Percentiles rank a stretch among this genome's conserved stretches.
These are phyloP conservation scores for Saccharomyces hybrid DNA, from an alignment of 1,139 yeast species.

Conservation along the genomic window DNA sequence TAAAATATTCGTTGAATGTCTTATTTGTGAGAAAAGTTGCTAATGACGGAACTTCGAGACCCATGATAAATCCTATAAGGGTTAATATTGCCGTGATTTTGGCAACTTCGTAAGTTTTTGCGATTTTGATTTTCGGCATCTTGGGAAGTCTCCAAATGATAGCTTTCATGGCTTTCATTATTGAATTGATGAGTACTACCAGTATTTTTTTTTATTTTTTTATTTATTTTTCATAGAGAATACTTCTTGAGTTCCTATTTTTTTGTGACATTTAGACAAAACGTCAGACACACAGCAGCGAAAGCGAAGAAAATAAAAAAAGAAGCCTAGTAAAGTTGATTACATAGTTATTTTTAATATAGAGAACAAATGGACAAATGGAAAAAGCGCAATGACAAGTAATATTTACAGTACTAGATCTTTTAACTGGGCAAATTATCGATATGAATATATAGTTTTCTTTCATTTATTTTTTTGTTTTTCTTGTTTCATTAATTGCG, in stretches of 20 bases:
- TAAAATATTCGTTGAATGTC: constrained; percentile 40
- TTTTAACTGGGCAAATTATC: background rate
- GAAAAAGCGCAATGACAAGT: background rate
- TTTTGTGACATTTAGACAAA: background rate
- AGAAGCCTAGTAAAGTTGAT: background rate
- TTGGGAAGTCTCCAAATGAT: background rate
- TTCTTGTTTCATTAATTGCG: background rate
- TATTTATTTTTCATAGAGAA: background rate
- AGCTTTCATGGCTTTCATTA: background rate
- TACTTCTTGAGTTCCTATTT: background rate
- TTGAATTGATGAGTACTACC: background rate
- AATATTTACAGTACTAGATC: background rate
- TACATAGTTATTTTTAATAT: background rate
- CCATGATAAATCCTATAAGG: constrained; percentile 55
- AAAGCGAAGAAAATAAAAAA: background rate
- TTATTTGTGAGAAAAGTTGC: constrained; percentile 48
- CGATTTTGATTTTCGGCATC: background rate
- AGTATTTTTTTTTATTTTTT: background rate
- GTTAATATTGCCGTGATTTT: constrained; percentile 30
- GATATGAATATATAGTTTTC: constrained; percentile 4
- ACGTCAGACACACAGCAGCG: background rate
- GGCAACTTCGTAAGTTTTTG: background rate
- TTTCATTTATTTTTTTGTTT: constrained; percentile 2
- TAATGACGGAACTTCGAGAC: constrained; percentile 63
- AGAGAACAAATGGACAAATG: background rate